Evolutionary conservation across 1,139 yeast genomes (phyloP).

Genomic region (Eremothecium sinecaudum): DNA sequence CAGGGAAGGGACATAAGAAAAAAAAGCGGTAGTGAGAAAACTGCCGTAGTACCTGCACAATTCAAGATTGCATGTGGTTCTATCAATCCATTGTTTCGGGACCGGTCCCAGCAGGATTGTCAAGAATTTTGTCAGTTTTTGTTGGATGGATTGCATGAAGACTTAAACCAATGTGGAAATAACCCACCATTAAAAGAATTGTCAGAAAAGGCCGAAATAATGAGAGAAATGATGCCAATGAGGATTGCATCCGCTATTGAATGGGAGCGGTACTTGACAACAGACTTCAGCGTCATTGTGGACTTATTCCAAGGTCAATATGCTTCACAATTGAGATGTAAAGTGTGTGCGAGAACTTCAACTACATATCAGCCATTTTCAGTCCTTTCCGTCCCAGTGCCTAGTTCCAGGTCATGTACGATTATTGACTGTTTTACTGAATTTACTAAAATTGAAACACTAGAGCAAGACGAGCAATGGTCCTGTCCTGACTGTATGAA

Average conservation of each 20-base stretch:
- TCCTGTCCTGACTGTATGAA: slow-evolving; percentile 72
- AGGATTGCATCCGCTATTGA: slow-evolving; percentile 85
- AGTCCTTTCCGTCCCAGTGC: slow-evolving; percentile 67
- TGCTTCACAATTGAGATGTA: slow-evolving; percentile 67
- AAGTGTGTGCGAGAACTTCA: slow-evolving; percentile 67
- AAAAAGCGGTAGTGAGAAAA: slow-evolving; percentile 42
- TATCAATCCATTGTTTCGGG: slow-evolving; percentile 59
- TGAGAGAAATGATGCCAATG: slow-evolving; percentile 65
- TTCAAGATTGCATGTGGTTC: slow-evolving; percentile 61
- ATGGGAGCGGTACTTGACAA: slow-evolving; percentile 84
- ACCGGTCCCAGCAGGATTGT: slow-evolving; percentile 87
- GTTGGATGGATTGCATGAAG: slow-evolving; percentile 82
- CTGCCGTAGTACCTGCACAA: slow-evolving; percentile 26
- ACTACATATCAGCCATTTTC: slow-evolving; percentile 82
- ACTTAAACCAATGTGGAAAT: slow-evolving; percentile 61
- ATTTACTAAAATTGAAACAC: slow-evolving; percentile 55
- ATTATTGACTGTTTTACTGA: slow-evolving; percentile 61
- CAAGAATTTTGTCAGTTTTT: slow-evolving; percentile 81
- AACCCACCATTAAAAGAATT: slow-evolving; percentile 46
- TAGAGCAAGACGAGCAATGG: slow-evolving; percentile 85
- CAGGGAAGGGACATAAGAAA: slow-evolving; percentile 9
- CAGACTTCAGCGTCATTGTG: slow-evolving; percentile 77
- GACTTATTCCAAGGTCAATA: slow-evolving; percentile 89
- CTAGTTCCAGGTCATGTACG: slow-evolving; percentile 28
- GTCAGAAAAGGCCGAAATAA: slow-evolving; percentile 65